Base-by-base conservation (phyloP, 495 filamentous ascomycete genomes). In the Diplogelasinospora grovesii region DNA sequence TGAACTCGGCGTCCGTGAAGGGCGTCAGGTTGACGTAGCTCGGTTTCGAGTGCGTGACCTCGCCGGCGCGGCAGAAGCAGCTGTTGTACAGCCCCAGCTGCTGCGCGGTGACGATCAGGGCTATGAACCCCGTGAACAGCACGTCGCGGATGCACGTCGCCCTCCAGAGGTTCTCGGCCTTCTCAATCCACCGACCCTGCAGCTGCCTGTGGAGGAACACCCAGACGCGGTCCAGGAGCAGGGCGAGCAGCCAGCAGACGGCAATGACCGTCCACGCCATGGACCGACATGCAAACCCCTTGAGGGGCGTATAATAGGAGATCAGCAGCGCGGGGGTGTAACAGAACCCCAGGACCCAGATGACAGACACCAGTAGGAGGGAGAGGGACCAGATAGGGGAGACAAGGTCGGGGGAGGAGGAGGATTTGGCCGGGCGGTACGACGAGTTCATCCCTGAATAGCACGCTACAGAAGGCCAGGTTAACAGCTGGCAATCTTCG, bases 11-110 rank as follows among this genome's bases (percentile, higher is more conserved):
- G 9, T 39, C 21, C 1, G 43, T 46, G 20, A 33, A 39, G 10
- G 43, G 43, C 8, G 33, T 46, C 26, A 46, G 15, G 35, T 46
- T 46, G 20, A 46, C 43, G 21, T 46, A 46, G 27, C 36, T 39
- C 10, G n/a, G 21, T 19, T 5, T 18, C 14, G 21, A 26, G 7
- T 23, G 26, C 21, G 34, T 24, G 20, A 46, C 26, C 36, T 39
- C 26, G 1, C 43, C 43, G 4, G 43, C 39, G 1, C 43, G 34
- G 29, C 43, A 46, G 14, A 13, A 46, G 20, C 43, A 46, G 27
- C 35, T 39, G 22, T 46, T 46, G n/a, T 39, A 46, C 2, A 46
- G 28, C 5, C 43, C 43, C 1, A 46, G 21, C 10, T 46, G 43
- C 19, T 39, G 35, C 20, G 35, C 35, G 6, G 22, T 21, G 3